Evolutionary conservation across 495 filamentous ascomycete species (phyloP).

Genomic region (Annulohypoxylon stygium): DNA sequence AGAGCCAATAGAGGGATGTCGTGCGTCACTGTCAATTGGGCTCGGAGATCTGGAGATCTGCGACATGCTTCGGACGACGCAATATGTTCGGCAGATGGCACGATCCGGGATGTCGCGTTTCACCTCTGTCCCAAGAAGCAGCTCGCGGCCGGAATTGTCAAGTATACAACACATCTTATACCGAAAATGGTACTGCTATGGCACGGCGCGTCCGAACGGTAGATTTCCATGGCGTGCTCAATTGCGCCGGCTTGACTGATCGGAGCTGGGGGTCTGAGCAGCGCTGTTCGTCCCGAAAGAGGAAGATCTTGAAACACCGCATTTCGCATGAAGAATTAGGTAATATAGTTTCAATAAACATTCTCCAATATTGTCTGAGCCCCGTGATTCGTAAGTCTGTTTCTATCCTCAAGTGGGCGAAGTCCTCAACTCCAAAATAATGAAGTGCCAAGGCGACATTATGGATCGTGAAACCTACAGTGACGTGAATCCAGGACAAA

Average conservation of each 20-base stretch:
- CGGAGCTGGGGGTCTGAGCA: not conserved
- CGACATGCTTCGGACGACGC: slow-evolving; percentile 34
- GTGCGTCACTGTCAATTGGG: slow-evolving; percentile 10
- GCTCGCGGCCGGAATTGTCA: slow-evolving; percentile 8
- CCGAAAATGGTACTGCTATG: slow-evolving; percentile 7
- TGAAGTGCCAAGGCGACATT: not conserved
- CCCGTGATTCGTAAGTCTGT: not conserved
- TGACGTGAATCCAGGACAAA: not conserved
- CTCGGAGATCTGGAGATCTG: slow-evolving; percentile 39
- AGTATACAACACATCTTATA: slow-evolving; percentile 18
- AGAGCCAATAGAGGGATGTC: slow-evolving; percentile 25
- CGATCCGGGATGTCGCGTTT: slow-evolving; percentile 27
- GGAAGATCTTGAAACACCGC: not conserved
- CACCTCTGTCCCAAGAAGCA: slow-evolving; percentile 32
- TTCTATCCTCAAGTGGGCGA: not conserved
- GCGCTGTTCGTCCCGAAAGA: not conserved
- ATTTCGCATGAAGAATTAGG: not conserved
- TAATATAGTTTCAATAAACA: slow-evolving; percentile 7
- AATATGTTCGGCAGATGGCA: slow-evolving; percentile 18
- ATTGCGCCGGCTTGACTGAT: slow-evolving; percentile 2
- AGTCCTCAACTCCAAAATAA: not conserved
- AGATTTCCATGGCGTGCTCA: slow-evolving; percentile 1
- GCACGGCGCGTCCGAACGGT: slow-evolving; percentile 15
- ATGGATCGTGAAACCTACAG: not conserved
- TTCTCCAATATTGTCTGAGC: not conserved